Base-by-base conservation (phyloP, 805 yeast species). In the Wickerhamia fluorescens region DNA sequence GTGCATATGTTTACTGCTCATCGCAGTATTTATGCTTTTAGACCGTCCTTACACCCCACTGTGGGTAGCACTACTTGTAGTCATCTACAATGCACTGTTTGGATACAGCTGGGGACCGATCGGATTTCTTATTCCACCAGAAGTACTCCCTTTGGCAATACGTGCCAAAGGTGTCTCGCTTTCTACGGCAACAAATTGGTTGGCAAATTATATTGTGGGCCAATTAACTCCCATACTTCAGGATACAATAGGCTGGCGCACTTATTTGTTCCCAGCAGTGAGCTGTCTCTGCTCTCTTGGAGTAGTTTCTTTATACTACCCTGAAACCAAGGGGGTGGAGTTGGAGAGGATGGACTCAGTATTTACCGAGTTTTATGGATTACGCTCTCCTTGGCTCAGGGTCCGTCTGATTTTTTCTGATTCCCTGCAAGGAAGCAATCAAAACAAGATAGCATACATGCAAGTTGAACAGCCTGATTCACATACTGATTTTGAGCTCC, bases 81-180 rank as follows among this genome's bases (percentile, higher is more conserved):
- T 64, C 4, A 37, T 63, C 5, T 64, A 61, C 42, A 63, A 63
- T 28, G 69, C 66, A 1, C 49, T 59, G 4, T 63, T 63, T 41
- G 70, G 70, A 4, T 63, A 51, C 42, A 56, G 65, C 35, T 63
- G 68, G 68, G 70, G 70, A 4, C 70, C 70, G 5, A 53, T 63
- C 16, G 68, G 68, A 12, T 63, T 59, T 24, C 51, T 63, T 23
- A 53, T 61, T 22, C 68, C 68, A 2, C 68, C 68, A 2, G 70
- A 63, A 37, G 66, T 60, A 23, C 58, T 51, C 33, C 68, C 69
- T 8, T 46, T 64, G 31, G 58, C 66, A 7, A 57, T 62, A 20
- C 41, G 70, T 31, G 46, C 65, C 18, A 62, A 61, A 37, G 70
- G 70, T 11, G 68, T 62, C 7, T 61, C 68, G 7, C 38, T 64